Base-by-base conservation (phyloP, 2,329 filamentous ascomycete species). In the Alternaria ventricosa region DNA sequence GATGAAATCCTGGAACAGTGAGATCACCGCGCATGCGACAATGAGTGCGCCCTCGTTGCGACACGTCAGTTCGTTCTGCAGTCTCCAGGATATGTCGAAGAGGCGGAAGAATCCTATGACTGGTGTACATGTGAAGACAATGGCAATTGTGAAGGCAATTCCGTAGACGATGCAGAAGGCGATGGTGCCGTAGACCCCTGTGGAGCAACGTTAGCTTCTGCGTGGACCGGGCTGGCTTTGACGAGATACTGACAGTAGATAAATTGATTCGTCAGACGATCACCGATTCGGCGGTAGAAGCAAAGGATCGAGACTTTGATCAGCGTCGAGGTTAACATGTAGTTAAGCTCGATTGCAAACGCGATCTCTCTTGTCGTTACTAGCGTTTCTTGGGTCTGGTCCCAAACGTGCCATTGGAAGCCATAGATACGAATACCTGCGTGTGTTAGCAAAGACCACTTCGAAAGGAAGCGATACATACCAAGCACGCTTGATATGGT, bases 261-360 rank as follows among this genome's bases (percentile, higher is more conserved):
- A 66, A 82, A 83, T 12, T 60, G 66, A 36, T 66, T 72, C 0
- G 77, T 78, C 23, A 80, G 74, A 1, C 76, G 72, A 49, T 76
- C 77, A 9, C 80, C 77, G 10, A 84, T 75, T 6, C 82, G 78
- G 4, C 79, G 78, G 61, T 84, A 84, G 69, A 84, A 83, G 43
- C 63, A 71, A 4, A 77, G 71, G 13, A 77, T 76, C 3, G 73
- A 74, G 4, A 77, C 67, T 30, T 77, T 77, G 36, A 73, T 76
- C 4, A 75, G 65, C 2, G 65, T 70, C 4, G 73, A 75, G 11
- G 65, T 54, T 9, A 61, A 47, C 11, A 77, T 30, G 46, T 58
- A 53, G 23, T 22, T 53, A 11, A 53, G 46, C 44, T 58, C 56
- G 13, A 58, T 58, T 1, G 71, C 64, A 47, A 79, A 61, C 5